Percentiles rank a stretch among this genome's conserved stretches.
phyloP scores from a whole-genome alignment of 495 filamentous ascomycete species.

The Aspergillus heteromorphus region DNA sequence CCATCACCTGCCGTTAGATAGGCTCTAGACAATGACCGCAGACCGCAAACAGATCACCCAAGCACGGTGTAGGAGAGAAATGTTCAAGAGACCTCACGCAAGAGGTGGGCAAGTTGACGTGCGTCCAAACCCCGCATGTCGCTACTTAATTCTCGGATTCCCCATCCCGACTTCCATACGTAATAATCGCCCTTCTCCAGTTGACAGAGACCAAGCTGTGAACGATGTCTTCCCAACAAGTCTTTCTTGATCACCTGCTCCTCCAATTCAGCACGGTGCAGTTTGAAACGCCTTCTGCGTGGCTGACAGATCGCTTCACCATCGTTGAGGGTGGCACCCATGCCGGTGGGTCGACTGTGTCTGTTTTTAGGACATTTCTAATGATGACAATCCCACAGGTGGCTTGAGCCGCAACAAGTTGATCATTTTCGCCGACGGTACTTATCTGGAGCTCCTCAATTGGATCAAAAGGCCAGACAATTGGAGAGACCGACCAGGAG shows the following conservation, averaged over 20 bases:
- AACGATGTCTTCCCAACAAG: conserved; percentile 9
- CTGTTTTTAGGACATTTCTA: not conserved
- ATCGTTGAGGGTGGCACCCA: conserved; percentile 8
- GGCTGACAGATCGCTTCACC: conserved; percentile 8
- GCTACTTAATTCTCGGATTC: not conserved
- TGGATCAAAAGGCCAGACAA: conserved; percentile 8
- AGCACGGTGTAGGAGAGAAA: no score
- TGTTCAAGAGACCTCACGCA: not conserved
- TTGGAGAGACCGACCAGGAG: conserved; percentile 6
- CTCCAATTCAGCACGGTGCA: conserved; percentile 4
- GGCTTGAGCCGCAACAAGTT: conserved; percentile 10
- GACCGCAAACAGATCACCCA: no score
- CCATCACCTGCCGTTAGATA: no score
- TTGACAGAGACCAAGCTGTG: not conserved
- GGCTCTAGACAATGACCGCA: no score
- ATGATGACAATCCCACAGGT: not conserved
- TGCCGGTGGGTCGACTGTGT: not conserved
- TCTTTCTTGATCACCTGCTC: conserved; percentile 10
- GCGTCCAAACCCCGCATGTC: not conserved
- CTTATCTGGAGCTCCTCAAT: conserved; percentile 10
- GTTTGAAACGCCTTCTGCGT: conserved; percentile 5
- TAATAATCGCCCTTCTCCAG: not conserved
- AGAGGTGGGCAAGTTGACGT: not conserved
- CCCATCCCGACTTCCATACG: no score
- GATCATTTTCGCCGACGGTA: conserved; percentile 9